Conservation (phyloP, 805 yeast genomes). For the Teunomyces funiuensis region DNA sequence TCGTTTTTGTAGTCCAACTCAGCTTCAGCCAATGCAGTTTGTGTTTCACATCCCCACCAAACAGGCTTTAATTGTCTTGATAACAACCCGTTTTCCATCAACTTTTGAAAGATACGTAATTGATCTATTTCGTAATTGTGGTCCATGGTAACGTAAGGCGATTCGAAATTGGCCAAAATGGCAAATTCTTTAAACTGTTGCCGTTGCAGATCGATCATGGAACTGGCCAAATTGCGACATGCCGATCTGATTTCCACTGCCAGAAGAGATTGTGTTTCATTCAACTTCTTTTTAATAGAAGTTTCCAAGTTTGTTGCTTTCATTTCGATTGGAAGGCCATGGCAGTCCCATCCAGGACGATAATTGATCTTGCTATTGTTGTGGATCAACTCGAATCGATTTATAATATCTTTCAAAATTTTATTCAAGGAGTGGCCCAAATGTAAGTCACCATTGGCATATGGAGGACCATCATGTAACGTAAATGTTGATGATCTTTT, state of each 20-base stretch:
- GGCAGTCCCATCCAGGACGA: conserved; percentile 98
- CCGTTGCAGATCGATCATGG: conserved; percentile 63
- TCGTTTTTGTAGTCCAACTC: conserved; percentile 82
- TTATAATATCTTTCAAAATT: conserved; percentile 80
- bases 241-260: conserved; percentile 56
- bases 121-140: conserved; percentile 74
- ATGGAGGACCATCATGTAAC: conserved; percentile 97
- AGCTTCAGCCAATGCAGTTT: conserved; percentile 94
- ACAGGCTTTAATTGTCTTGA: conserved; percentile 91
- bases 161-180: conserved; percentile 79
- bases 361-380: conserved; percentile 65
- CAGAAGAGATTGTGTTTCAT: conserved; percentile 13
- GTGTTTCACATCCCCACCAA: conserved; percentile 94
- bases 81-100: conserved; percentile 66
- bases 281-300: conserved; percentile 17
- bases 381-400: conserved; percentile 61
- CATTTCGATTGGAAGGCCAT: conserved; percentile 93
- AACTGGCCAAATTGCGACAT: conserved; percentile 69
- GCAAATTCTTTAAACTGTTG: conserved; percentile 66
- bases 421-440: conserved; percentile 92
- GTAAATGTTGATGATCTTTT: conserved; percentile 45
- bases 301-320: conserved; percentile 53
- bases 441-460: conserved; percentile 94
- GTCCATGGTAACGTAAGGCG: conserved; percentile 72
- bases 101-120: conserved; percentile 61